A percentile compares a stretch with the other conserved stretches of the same genome.
Conservation (phyloP, 306 rosid genomes). For the Cicer cuneatum region DNA sequence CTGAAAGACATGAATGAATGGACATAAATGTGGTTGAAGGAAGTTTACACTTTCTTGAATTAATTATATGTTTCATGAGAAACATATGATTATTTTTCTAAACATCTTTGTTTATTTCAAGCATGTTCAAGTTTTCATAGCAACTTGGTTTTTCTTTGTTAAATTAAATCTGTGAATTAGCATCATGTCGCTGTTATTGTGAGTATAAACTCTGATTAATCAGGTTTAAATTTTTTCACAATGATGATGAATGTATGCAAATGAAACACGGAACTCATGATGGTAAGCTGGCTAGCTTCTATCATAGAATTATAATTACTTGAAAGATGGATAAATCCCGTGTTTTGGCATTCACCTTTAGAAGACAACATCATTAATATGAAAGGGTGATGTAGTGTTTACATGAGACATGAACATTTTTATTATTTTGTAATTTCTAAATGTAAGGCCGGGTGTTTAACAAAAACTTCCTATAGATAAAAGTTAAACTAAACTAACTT, state of each 20-base stretch:
- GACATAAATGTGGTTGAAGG: constrained; percentile 4
- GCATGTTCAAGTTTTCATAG: constrained; percentile 4
- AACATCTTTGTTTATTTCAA: constrained; percentile 18
- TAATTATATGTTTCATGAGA: constrained; percentile 18
- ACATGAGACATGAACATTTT: constrained; percentile 8
- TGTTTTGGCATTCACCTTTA: constrained; percentile 19
- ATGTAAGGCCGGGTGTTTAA: constrained; percentile 6
- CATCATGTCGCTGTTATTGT: neutral
- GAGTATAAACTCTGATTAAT: constrained; percentile 18
- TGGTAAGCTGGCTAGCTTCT: neutral
- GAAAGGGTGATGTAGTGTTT: constrained; percentile 26
- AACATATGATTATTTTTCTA: constrained; percentile 2
- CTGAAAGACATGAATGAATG: neutral
- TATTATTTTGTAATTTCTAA: constrained; percentile 14
- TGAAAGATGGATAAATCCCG: neutral
- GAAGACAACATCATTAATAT: neutral
- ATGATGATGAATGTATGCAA: neutral
- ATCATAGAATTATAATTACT: neutral
- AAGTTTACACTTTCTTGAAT: constrained; percentile 17
- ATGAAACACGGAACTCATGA: constrained; percentile 32
- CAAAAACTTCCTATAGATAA: constrained; percentile 1
- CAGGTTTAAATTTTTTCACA: constrained; percentile 4
- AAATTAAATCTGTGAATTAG: constrained; percentile 9
- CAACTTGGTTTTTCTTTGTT: constrained; percentile 31
- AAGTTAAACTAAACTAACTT: constrained; percentile 34